These are phyloP conservation scores for Craspedostauros australis DNA, from an alignment of 108 stramenopile species.

Conservation along the genomic window DNA sequence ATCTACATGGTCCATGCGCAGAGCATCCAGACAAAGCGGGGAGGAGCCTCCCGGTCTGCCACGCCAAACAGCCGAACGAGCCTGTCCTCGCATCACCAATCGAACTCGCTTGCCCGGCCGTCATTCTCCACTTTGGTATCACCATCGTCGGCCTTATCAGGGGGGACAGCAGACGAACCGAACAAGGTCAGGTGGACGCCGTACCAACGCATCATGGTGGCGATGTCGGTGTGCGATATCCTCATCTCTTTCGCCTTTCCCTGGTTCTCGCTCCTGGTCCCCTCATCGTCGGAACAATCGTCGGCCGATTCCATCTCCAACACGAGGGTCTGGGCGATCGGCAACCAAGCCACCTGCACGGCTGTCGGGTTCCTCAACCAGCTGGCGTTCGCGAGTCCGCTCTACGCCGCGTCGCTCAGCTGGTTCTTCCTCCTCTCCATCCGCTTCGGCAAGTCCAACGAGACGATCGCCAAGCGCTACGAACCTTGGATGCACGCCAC, in stretches of 20 bases:
- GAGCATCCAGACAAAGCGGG: no score
- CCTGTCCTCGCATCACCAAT: no score
- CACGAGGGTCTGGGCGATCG: conserved; percentile 16
- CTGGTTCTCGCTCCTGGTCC: conserved; percentile 3
- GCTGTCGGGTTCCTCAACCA: conserved; percentile 18
- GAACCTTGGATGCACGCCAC: conserved; percentile 17
- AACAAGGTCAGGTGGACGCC: no score
- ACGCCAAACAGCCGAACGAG: no score
- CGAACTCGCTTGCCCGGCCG: no score
- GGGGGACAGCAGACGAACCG: no score
- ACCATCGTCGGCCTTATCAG: no score
- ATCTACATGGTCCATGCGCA: no score
- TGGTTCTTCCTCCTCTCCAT: conserved; percentile 21
- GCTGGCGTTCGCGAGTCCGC: conserved; percentile 7
- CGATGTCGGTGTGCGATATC: conserved; percentile 11
- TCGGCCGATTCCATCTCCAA: no score
- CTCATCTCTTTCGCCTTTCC: background rate
- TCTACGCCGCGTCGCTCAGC: conserved; percentile 22
- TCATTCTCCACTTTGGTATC: no score
- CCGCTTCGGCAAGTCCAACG: conserved; percentile 1
- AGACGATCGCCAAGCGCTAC: conserved; percentile 4
- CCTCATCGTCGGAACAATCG: conserved; percentile 3
- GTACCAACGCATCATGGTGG: conserved; percentile 21
- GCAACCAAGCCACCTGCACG: conserved; percentile 18
- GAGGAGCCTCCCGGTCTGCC: no score